These are phyloP conservation scores for Rhamnella rubrinervis DNA, from an alignment of 331 rosid species.

Conservation along the genomic window DNA sequence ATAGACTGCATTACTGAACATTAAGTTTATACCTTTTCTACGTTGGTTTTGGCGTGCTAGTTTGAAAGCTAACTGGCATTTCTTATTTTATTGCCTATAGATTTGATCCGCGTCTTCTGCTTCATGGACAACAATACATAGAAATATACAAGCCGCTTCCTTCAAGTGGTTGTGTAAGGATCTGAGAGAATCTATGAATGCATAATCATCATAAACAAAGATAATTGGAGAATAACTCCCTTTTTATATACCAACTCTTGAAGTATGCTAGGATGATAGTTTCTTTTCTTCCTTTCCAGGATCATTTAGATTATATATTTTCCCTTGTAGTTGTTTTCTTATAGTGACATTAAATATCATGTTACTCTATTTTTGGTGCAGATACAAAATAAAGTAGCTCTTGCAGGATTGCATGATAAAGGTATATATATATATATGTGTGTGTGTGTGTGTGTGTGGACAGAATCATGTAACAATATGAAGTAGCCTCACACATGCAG, in stretches of 20 bases:
- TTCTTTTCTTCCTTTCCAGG: background rate
- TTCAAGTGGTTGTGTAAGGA: slow-evolving; percentile 68
- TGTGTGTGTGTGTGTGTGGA: background rate
- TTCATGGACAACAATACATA: slow-evolving; percentile 95
- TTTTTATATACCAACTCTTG: background rate
- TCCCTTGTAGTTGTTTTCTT: slow-evolving; percentile 21
- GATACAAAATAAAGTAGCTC: slow-evolving; percentile 59
- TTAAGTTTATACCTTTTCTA: slow-evolving; percentile 6
- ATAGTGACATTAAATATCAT: slow-evolving; percentile 18
- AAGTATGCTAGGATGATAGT: background rate
- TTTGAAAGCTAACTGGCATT: slow-evolving; percentile 2
- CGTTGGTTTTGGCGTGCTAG: slow-evolving; percentile 10
- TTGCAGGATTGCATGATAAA: slow-evolving; percentile 96
- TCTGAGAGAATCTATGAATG: slow-evolving; percentile 25
- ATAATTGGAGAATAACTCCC: background rate
- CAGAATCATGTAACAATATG: slow-evolving; percentile 5
- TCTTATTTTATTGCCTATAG: slow-evolving; percentile 39
- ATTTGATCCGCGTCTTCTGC: slow-evolving; percentile 79
- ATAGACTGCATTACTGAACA: slow-evolving; percentile 5
- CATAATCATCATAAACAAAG: background rate
- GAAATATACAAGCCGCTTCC: slow-evolving; percentile 84
- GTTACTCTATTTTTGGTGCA: slow-evolving; percentile 39
- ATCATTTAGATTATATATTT: background rate
- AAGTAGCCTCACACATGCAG: background rate
- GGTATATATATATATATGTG: slow-evolving; percentile 37